Base-by-base conservation (phyloP, 2,329 filamentous ascomycete species). In the Teratosphaeria pseudoeucalypti region DNA sequence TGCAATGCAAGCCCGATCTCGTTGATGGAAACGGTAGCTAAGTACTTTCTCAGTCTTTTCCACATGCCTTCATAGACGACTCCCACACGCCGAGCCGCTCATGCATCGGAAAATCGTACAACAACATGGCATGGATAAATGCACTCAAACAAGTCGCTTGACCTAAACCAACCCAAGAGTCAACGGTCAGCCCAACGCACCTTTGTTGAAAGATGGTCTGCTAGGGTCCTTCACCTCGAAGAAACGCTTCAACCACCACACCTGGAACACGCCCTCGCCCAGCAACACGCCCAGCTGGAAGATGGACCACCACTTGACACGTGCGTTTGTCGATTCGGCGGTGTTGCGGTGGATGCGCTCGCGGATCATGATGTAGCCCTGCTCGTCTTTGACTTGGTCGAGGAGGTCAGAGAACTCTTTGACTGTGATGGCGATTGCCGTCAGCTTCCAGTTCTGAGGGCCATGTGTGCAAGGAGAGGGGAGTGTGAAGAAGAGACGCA, bases 241-340 rank as follows among this genome's bases (percentile, higher is more conserved):
- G 83, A 99, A 99, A 72, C 94, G 85, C 79, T 95, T 94, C 74
- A 99, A 77, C 92, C 94, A 99, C 92, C 94, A 99, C 66, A 99
- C 92, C 80, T 99, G 94, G 81, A 99, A 99, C 66, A 96, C 80
- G 62, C 91, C 94, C 80, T 97, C 90, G 70, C 88, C 91, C 66
- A 95, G 81, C 64, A 99, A 83, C 56, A 97, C 86, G 59, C 85
- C 83, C 65, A 99, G 85, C 77, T 99, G 92, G 77, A 97, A 97
- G 69, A 97, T 83, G 76, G 94, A 96, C 94, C 94, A 99, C 94
- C 94, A 99, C 81, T 99, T 99, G 74, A 99, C 94, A 66, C 94
- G 84, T 68, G 85, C 84, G 77, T 99, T 99, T 71, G 94, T 99
- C 82, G 92, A 96, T 81, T 99, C 94, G 65, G 94, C 94, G 10